Evolutionary conservation across 2,329 filamentous ascomycete genomes (phyloP), one percentile per base, ranked within the genome.

Genomic region (Aspergillus melleus): DNA sequence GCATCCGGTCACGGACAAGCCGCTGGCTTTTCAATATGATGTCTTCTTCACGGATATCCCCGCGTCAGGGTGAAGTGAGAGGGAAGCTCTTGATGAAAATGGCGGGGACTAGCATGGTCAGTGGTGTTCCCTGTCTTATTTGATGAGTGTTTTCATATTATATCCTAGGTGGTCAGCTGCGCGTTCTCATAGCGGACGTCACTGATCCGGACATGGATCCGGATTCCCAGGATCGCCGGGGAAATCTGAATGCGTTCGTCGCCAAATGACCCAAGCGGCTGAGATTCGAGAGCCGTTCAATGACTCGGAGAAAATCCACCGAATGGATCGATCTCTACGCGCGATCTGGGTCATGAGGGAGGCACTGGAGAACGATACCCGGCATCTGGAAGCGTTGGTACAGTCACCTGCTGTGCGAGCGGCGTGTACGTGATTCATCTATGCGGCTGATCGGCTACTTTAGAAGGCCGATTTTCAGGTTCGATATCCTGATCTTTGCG

Each of bases 171-270:
- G 6, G 29, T 42, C 8, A 36, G 29, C 5, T n/a, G 6, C 16
- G 30, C 39, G 39, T 32, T 16, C 8, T 2, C 6, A 9, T 32
- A 16, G 24, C n/a, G 46, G 36, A 54, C 19, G 11, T 36, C 5
- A 16, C n/a, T 14, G 19, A 54, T 46, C 19, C 52, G 20, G 24
- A 19, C 4, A 14, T 56, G 16, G 32, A 22, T 19, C 39, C 30
- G 1, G 9, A 51, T 32, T 73, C 61, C 84, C 81, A 2, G 81
- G 78, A 62, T 84, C 64, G 9, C 46, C 39, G 4, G 59, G 10
- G 10, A 6, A 44, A 36, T 53, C 51, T 22, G 51, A 57, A 60
- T 26, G 44, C 58, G 44, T 66, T 65, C 55, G 52, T 66, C 55
- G 64, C 61, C 61, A 65, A 32, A 57, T 66, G 6, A 64, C 55